phyloP scores from a whole-genome alignment of 495 filamentous ascomycete species.

The Platismatia glauca region DNA sequence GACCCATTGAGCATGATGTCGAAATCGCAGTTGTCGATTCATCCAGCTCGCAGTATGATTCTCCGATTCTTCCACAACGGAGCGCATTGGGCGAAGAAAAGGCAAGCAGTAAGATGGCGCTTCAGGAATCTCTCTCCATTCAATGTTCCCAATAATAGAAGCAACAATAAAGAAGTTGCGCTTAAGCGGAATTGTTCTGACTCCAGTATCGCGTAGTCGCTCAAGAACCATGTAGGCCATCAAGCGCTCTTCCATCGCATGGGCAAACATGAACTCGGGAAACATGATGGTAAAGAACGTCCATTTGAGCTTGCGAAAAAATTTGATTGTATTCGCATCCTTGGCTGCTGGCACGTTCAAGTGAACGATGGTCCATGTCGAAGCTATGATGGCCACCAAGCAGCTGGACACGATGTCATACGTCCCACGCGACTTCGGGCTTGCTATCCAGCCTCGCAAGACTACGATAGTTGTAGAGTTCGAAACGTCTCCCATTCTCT shows the following conservation, averaged over 20 bases:
- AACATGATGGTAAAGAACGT: not conserved
- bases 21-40: too few relatives aligned
- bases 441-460: not conserved
- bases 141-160: too few relatives aligned
- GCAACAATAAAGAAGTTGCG: not conserved
- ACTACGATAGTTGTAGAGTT: too few relatives aligned
- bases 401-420: not conserved
- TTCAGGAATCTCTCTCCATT: too few relatives aligned
- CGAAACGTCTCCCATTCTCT: too few relatives aligned
- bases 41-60: too few relatives aligned
- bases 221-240: not conserved
- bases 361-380: constrained; percentile 1
- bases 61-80: too few relatives aligned
- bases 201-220: not conserved
- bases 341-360: not conserved
- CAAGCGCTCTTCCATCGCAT: not conserved
- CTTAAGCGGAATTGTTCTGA: not conserved
- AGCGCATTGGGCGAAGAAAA: too few relatives aligned
- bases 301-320: not conserved
- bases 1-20: too few relatives aligned
- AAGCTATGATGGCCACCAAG: not conserved
- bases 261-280: not conserved
- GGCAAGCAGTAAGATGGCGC: too few relatives aligned
- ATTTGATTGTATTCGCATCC: not conserved
- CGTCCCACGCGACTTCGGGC: not conserved